Conservation (phyloP, 192 early-diverging fungal genomes). For the Coemansia sp. region DNA sequence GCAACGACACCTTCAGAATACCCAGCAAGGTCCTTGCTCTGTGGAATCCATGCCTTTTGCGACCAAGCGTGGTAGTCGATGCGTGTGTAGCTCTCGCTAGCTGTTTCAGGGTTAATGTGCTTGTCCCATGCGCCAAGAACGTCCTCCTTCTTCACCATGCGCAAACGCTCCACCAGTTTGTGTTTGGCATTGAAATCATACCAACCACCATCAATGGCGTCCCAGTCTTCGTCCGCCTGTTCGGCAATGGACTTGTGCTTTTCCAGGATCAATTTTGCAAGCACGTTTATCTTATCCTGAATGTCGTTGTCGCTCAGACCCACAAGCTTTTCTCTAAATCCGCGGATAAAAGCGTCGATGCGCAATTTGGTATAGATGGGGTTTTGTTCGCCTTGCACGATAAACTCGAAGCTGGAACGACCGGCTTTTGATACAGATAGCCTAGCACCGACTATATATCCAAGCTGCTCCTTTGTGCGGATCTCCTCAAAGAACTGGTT, state of each 20-base stretch:
- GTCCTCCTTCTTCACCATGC: conserved; percentile 17
- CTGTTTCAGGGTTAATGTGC: conserved; percentile 32
- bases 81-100: conserved; percentile 24
- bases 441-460: conserved; percentile 46
- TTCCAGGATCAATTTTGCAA: conserved; percentile 60
- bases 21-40: background rate
- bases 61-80: conserved; percentile 28
- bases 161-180: conserved; percentile 7
- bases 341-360: conserved; percentile 72
- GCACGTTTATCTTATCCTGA: conserved; percentile 58
- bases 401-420: conserved; percentile 54
- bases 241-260: conserved; percentile 69
- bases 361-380: conserved; percentile 75
- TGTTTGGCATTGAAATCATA: conserved; percentile 72
- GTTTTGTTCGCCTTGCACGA: conserved; percentile 79
- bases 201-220: conserved; percentile 58
- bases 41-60: conserved; percentile 4
- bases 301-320: conserved; percentile 49
- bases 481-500: conserved; percentile 87
- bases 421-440: background rate
- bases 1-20: conserved; percentile 17
- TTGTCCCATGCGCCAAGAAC: conserved; percentile 38
- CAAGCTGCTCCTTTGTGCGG: conserved; percentile 84
- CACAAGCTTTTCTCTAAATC: conserved; percentile 32
- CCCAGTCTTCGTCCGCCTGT: conserved; percentile 65